These are phyloP conservation scores for Cicer judaicum DNA, from an alignment of 306 rosid species.

Conservation along the genomic window DNA sequence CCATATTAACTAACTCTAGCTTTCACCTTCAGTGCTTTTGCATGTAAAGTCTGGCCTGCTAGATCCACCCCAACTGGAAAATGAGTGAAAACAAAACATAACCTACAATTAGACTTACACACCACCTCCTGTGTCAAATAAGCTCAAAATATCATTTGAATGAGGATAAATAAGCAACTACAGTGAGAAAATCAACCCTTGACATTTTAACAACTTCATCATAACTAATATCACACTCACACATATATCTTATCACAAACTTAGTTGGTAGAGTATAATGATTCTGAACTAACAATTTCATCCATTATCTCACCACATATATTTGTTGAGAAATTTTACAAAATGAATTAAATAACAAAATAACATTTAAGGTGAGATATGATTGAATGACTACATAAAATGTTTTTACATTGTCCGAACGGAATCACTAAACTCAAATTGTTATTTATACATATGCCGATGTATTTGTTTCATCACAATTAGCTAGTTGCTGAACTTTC, in stretches of 20 bases:
- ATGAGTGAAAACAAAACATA: constrained; percentile 21
- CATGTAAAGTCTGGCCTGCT: constrained; percentile 99
- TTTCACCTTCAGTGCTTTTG: constrained; percentile 90
- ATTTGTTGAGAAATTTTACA: background rate
- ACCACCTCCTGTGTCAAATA: background rate
- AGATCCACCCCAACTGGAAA: constrained; percentile 97
- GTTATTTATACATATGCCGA: background rate
- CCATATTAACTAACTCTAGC: constrained; percentile 42
- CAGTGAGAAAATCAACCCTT: background rate
- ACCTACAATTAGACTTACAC: background rate
- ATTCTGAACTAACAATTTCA: background rate
- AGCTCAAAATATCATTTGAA: constrained; percentile 5
- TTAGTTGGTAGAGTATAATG: background rate
- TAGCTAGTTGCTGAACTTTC: background rate
- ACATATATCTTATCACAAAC: too few relatives aligned
- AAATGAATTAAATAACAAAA: background rate
- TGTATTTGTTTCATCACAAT: background rate
- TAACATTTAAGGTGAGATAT: background rate
- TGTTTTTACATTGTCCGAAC: background rate
- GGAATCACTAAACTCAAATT: background rate
- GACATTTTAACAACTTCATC: constrained; percentile 1
- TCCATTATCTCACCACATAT: background rate
- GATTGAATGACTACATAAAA: background rate
- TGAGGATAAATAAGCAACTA: background rate
- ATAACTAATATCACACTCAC: background rate